Conservation (phyloP, 495 filamentous ascomycete genomes). For the Thozetella sp. region DNA sequence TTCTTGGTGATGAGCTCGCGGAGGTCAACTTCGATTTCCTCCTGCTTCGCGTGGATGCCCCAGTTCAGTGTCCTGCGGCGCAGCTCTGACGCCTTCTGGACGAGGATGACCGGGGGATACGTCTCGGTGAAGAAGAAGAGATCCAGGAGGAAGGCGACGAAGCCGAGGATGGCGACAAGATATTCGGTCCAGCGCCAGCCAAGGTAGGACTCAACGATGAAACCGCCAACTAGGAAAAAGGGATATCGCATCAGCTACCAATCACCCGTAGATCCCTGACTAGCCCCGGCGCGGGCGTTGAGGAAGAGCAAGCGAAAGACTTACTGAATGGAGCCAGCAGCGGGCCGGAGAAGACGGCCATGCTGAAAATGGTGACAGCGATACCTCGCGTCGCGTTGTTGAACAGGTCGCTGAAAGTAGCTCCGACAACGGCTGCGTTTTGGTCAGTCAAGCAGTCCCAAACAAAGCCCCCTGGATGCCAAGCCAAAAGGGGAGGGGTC, state of each 20-base stretch:
- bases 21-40: conserved; percentile 88
- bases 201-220: conserved; percentile 68
- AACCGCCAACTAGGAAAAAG: conserved; percentile 69
- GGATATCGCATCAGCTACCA: conserved; percentile 14
- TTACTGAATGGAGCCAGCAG: conserved; percentile 70
- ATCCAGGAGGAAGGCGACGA: conserved; percentile 67
- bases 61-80: conserved; percentile 85
- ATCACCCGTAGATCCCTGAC: no score
- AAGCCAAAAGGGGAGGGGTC: background rate
- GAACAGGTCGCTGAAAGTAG: conserved; percentile 89
- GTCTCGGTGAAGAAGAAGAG: conserved; percentile 78
- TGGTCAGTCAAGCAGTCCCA: no score
- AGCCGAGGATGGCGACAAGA: conserved; percentile 73
- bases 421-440: conserved; percentile 79
- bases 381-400: conserved; percentile 76
- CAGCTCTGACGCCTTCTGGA: conserved; percentile 75
- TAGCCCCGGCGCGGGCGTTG: no score
- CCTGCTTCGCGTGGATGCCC: conserved; percentile 93
- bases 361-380: conserved; percentile 81
- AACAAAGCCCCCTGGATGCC: background rate
- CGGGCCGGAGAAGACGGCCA: conserved; percentile 83
- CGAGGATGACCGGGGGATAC: conserved; percentile 80
- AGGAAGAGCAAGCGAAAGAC: background rate
- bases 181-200: conserved; percentile 92
- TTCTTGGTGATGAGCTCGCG: conserved; percentile 80